phyloP scores from a whole-genome alignment of 2,329 filamentous ascomycete species.

The Cercospora brassicicola region DNA sequence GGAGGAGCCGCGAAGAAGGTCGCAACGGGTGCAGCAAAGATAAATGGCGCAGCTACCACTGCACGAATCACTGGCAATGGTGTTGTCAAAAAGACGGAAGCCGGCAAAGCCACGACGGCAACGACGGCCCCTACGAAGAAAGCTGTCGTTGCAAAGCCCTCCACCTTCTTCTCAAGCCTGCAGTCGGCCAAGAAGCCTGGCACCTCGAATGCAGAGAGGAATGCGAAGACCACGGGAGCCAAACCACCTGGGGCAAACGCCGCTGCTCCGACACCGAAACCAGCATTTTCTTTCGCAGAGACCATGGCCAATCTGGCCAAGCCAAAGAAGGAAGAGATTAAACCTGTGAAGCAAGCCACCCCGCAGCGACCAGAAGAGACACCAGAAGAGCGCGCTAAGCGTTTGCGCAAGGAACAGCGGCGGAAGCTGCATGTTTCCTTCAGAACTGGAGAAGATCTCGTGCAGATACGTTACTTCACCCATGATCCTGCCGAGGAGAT shows the following conservation, averaged over 20 bases:
- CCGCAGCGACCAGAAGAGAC: conserved; percentile 56
- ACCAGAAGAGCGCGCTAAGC: conserved; percentile 64
- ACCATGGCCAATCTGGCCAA: conserved; percentile 50
- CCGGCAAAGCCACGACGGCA: conserved; percentile 20
- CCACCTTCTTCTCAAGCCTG: conserved; percentile 48
- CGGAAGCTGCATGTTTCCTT: conserved; percentile 70
- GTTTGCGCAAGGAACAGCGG: conserved; percentile 70
- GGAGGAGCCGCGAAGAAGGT: conserved; percentile 40
- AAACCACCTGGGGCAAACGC: conserved; percentile 34
- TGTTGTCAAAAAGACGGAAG: conserved; percentile 29
- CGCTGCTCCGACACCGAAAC: conserved; percentile 29
- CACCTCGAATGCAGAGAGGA: conserved; percentile 33
- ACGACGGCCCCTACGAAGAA: conserved; percentile 26
- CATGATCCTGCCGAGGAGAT: conserved; percentile 71
- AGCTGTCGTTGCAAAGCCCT: conserved; percentile 46
- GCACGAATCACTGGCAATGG: conserved; percentile 26
- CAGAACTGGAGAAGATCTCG: conserved; percentile 66
- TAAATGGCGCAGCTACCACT: conserved; percentile 20
- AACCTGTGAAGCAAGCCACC: conserved; percentile 51
- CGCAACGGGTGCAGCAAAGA: conserved; percentile 29
- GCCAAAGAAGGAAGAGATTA: conserved; percentile 56
- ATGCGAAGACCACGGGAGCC: conserved; percentile 28
- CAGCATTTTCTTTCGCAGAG: conserved; percentile 43
- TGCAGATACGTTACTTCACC: conserved; percentile 67
- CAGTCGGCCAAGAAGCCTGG: conserved; percentile 50